Conservation (phyloP, 2,329 filamentous ascomycete species). For the Colletotrichum acutatum region DNA sequence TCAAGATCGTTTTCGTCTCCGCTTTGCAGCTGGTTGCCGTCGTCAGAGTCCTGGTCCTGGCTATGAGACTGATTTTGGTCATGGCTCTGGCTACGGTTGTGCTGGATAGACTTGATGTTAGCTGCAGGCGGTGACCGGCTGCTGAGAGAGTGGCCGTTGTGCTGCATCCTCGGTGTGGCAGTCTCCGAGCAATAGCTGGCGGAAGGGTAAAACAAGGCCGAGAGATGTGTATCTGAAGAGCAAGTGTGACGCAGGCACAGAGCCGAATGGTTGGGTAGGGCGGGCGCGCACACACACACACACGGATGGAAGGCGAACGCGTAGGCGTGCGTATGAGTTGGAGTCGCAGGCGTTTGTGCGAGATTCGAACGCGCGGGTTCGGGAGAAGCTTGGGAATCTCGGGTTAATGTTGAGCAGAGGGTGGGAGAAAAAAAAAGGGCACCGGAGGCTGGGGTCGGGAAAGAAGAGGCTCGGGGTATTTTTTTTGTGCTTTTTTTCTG, state of each 20-base stretch:
- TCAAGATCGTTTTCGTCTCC: conserved; percentile 55
- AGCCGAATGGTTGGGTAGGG: conserved; percentile 41
- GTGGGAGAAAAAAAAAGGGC: conserved; percentile 37
- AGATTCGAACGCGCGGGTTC: conserved; percentile 23
- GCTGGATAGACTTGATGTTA: conserved; percentile 26
- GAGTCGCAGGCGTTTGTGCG: conserved; percentile 26
- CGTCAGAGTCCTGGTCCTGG: conserved; percentile 59
- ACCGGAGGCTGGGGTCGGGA: conserved; percentile 19
- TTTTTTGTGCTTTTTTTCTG: conserved; percentile 18
- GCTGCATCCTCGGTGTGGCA: conserved; percentile 35
- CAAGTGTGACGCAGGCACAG: not conserved
- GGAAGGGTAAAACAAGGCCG: conserved; percentile 10
- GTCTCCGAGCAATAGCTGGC: not conserved
- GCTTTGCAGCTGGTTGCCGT: conserved; percentile 54
- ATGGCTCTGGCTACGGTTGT: not conserved
- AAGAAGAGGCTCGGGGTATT: conserved; percentile 36
- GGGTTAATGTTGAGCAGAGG: conserved; percentile 60
- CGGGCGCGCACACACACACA: conserved; percentile 38
- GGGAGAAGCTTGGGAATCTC: conserved; percentile 43
- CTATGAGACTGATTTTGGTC: conserved; percentile 13
- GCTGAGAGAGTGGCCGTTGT: conserved; percentile 36
- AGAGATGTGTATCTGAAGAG: conserved; percentile 6
- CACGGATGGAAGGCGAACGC: not conserved
- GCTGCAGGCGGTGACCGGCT: conserved; percentile 34
- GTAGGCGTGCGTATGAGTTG: conserved; percentile 35